Evolutionary conservation across 768 basidiomycete genomes (phyloP).

Genomic region (Imleria badia): DNA sequence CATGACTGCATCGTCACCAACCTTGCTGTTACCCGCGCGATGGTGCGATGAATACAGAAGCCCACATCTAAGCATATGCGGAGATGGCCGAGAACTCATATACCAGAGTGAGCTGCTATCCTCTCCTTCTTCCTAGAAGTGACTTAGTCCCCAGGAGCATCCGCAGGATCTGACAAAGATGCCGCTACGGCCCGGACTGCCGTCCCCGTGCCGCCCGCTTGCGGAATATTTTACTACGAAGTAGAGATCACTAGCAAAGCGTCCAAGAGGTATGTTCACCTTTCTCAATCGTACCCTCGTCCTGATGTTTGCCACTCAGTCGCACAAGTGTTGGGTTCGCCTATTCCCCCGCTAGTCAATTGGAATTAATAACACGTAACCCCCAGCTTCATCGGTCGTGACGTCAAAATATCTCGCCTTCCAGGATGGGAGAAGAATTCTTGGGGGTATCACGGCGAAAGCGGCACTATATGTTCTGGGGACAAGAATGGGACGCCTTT

Average conservation of each 20-base stretch:
- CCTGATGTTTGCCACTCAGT: slow-evolving; percentile 37
- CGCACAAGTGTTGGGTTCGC: slow-evolving; percentile 81
- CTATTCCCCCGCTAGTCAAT: neutral
- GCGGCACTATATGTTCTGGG: slow-evolving; percentile 73
- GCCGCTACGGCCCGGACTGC: slow-evolving; percentile 82
- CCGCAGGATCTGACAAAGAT: slow-evolving; percentile 68
- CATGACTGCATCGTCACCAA: slow-evolving; percentile 31
- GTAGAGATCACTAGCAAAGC: slow-evolving; percentile 79
- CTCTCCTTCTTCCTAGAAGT: neutral
- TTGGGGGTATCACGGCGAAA: slow-evolving; percentile 94
- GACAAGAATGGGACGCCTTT: slow-evolving; percentile 71
- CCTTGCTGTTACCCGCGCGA: slow-evolving; percentile 66
- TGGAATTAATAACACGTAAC: slow-evolving; percentile 12
- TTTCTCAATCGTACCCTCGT: slow-evolving; percentile 2
- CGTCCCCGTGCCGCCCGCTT: slow-evolving; percentile 75
- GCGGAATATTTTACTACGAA: slow-evolving; percentile 96
- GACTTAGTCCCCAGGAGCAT: slow-evolving; percentile 40
- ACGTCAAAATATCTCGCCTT: slow-evolving; percentile 67
- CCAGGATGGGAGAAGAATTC: slow-evolving; percentile 86
- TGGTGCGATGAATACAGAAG: slow-evolving; percentile 75
- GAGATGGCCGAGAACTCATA: slow-evolving; percentile 71
- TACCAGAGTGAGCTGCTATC: slow-evolving; percentile 54
- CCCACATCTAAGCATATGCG: slow-evolving; percentile 55
- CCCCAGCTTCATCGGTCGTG: slow-evolving; percentile 62
- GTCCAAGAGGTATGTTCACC: slow-evolving; percentile 64